Evolutionary conservation across 495 filamentous ascomycete genomes (phyloP), one percentile per base, ranked within the genome.

Genomic region (Corynascus novoguineensis): DNA sequence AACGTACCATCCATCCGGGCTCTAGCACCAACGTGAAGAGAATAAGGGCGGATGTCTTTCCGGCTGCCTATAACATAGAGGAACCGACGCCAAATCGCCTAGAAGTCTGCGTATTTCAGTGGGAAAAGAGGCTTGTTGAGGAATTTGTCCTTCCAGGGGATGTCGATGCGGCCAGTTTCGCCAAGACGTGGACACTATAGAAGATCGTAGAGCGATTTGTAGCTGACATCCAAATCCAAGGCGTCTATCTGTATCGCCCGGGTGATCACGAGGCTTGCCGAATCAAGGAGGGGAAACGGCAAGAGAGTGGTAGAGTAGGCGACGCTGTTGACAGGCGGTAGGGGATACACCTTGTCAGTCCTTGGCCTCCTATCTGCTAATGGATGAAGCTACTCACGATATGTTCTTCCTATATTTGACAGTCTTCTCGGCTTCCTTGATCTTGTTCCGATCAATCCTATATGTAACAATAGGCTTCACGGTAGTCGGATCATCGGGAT

Each of bases 1-100:
- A 57, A 57, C 25, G 19, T 57, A 57, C 57, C 24, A 59, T 59
- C 57, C n/a, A 59, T 49, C 15, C 32, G 21, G 57, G 57, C 57
- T 47, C 57, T n/a, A 59, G 57, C 50, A 21, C 57, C 47, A 31
- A 59, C 57, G 22, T 40, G 31, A 50, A 59, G 44, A 40, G 57
- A 22, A 54, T 59, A 59, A 53, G 31, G 50, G 50, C 57, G 50
- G 49, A 54, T 46, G 35, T 21, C 12, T 24, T 38, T 53, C n/a
- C 25, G 24, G 50, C 40, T 22, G 29, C 57, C 57, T 40, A 54
- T 47, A 29, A 59, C 27, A 40, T 31, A 31, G 49, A 53, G 44
- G 57, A 29, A 53, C 49, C 34, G 40, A 10, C 2, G 9, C 49
- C 21, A 54, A 17, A 59, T 21, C 21, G 17, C 49, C 12, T 11